Evolutionary conservation across 2,329 filamentous ascomycete genomes (phyloP), one percentile per base, ranked within the genome.

Genomic region (Xylariaceae sp.): DNA sequence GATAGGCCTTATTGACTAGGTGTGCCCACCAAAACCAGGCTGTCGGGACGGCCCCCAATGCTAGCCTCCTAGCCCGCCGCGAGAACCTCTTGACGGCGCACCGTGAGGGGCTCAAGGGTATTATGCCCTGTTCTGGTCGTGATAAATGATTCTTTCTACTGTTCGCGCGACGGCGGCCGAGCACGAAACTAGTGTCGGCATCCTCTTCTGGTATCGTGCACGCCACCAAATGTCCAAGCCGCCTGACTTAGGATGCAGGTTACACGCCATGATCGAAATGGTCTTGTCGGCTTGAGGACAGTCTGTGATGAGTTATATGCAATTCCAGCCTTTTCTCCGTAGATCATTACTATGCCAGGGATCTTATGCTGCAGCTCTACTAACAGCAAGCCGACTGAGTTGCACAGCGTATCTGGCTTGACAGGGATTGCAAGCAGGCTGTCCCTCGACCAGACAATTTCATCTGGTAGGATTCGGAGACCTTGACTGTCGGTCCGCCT

Each of bases 1-100:
- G 33, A 48, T 45, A 47, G 45, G 45, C n/a, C 23, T 37, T 36
- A 23, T 34, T n/a, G 19, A 40, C 45, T 44, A 12, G 50, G 39
- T 21, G 19, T 19, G 23, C 34, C 25, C 14, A 20, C 40, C 41
- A 34, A 38, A 47, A 46, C 49, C 52, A 45, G 4, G 19, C 35
- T 27, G 40, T 42, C 39, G 52, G 52, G 52, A 43, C 45, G 8
- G 41, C 36, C 22, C 36, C 32, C 19, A 41, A 23, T 36, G 5
- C 10, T 22, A 22, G 3, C 8, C 33, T 37, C 20, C 23, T 19
- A 5, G 16, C 21, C 14, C 21, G 10, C n/a, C 12, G 12, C 21
- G 35, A 22, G 3, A 12, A 5, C 35, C 21, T 20, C 29, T 17
- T 11, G 16, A 32, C 33, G 20, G 19, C 32, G 22, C 41, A 37